phyloP scores from a whole-genome alignment of 768 basidiomycete genomes.

The Podaxis rugospora region DNA sequence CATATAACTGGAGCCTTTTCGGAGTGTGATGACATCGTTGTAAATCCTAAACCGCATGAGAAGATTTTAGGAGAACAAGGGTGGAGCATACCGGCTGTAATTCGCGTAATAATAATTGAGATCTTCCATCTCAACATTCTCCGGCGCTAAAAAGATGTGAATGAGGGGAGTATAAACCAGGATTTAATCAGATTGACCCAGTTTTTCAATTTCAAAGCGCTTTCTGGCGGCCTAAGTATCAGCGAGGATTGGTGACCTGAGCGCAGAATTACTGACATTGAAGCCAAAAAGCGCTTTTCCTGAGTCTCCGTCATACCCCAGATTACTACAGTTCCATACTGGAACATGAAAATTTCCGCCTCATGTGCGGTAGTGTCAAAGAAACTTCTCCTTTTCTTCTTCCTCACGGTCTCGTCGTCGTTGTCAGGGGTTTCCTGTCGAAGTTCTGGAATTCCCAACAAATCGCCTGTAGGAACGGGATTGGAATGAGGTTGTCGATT shows the following conservation, averaged over 20 bases:
- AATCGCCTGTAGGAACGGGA: constrained; percentile 54
- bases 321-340: constrained; percentile 92
- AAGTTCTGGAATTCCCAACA: constrained; percentile 76
- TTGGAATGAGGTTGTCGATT: constrained; percentile 18
- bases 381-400: constrained; percentile 53
- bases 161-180: constrained; percentile 5
- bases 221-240: constrained; percentile 48
- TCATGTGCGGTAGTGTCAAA: constrained; percentile 63
- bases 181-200: constrained; percentile 40
- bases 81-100: constrained; percentile 72
- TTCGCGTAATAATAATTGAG: constrained; percentile 96
- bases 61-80: background rate
- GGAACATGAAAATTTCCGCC: constrained; percentile 90
- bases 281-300: constrained; percentile 85
- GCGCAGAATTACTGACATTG: constrained; percentile 58
- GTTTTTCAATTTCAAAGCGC: constrained; percentile 89
- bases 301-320: constrained; percentile 97
- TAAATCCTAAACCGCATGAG: constrained; percentile 59
- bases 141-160: constrained; percentile 50
- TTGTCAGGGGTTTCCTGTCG: constrained; percentile 31
- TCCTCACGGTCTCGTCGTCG: constrained; percentile 28
- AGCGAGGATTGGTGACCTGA: constrained; percentile 12
- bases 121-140: constrained; percentile 94
- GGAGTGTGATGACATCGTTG: constrained; percentile 94
- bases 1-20: constrained; percentile 96